A percentile compares a stretch with the other conserved stretches of the same genome.
Conservation (phyloP, 2,329 filamentous ascomycete genomes). For the Biscogniauxia mediterranea region DNA sequence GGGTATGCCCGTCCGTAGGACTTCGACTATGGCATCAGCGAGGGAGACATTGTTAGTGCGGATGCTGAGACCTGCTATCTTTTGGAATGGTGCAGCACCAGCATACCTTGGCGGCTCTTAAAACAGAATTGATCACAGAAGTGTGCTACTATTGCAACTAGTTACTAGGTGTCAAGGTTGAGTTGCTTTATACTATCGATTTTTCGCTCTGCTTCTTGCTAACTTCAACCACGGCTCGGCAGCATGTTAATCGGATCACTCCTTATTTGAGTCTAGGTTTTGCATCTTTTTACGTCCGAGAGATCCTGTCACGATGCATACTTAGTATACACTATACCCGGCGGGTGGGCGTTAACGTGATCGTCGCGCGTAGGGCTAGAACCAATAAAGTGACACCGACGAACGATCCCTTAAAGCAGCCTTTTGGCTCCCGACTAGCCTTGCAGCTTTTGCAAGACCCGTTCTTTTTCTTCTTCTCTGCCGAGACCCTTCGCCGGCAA, state of each 20-base stretch:
- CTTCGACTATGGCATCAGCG: background rate
- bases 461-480: background rate
- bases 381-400: background rate
- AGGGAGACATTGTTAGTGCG: background rate
- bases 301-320: background rate
- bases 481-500: background rate
- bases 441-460: background rate
- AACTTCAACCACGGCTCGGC: background rate
- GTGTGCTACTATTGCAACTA: background rate
- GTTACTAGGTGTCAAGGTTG: background rate
- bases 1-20: background rate
- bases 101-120: background rate
- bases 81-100: background rate
- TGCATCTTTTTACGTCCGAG: background rate
- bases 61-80: background rate
- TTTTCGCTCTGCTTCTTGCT: background rate
- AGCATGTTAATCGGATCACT: background rate
- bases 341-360: background rate
- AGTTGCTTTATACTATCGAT: background rate
- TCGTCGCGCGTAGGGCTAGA: background rate
- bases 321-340: too few relatives aligned
- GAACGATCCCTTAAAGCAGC: background rate
- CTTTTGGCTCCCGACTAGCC: background rate
- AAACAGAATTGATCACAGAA: background rate
- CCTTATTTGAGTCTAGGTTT: background rate